Evolutionary conservation across 164 flowering plant species (phyloP).

Genomic region (Aristolochia californica): DNA sequence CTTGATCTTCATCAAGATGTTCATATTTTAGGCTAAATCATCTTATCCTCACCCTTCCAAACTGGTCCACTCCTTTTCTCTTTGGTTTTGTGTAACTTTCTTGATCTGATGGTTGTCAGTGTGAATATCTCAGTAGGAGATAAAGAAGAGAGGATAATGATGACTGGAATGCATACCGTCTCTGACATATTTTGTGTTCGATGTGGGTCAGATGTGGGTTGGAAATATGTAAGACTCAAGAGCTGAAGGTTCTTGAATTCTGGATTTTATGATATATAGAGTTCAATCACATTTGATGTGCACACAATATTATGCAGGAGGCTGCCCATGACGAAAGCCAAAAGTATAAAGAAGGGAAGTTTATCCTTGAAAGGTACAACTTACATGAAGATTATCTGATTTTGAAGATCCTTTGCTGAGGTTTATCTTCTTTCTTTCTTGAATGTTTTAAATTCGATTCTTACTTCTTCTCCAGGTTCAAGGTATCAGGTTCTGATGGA

Average conservation of each 20-base stretch:
- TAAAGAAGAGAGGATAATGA: slow-evolving; percentile 61
- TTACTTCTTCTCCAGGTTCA: slow-evolving; percentile 37
- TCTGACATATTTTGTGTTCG: slow-evolving; percentile 65
- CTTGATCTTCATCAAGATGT: too few relatives aligned
- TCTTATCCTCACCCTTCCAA: too few relatives aligned
- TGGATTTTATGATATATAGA: neutral
- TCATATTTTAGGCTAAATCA: too few relatives aligned
- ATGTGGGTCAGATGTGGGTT: slow-evolving; percentile 71
- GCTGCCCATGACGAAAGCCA: slow-evolving; percentile 40
- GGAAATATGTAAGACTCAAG: slow-evolving; percentile 64
- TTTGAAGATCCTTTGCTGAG: neutral
- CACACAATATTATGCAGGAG: slow-evolving; percentile 23
- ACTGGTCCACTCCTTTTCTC: too few relatives aligned
- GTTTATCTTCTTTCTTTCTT: neutral
- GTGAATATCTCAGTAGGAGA: slow-evolving; percentile 55
- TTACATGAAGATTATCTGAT: slow-evolving; percentile 1
- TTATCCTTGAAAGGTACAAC: slow-evolving; percentile 37
- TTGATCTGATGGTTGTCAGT: slow-evolving; percentile 18
- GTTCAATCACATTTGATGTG: neutral
- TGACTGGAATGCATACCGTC: slow-evolving; percentile 72
- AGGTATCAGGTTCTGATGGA: slow-evolving; percentile 69
- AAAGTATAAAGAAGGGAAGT: slow-evolving; percentile 65
- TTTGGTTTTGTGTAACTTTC: too few relatives aligned
- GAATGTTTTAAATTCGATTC: slow-evolving; percentile 2
- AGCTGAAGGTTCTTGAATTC: neutral